Evolutionary conservation across 345 rosid species (phyloP).

Genomic region (Bretschneidera sinensis): DNA sequence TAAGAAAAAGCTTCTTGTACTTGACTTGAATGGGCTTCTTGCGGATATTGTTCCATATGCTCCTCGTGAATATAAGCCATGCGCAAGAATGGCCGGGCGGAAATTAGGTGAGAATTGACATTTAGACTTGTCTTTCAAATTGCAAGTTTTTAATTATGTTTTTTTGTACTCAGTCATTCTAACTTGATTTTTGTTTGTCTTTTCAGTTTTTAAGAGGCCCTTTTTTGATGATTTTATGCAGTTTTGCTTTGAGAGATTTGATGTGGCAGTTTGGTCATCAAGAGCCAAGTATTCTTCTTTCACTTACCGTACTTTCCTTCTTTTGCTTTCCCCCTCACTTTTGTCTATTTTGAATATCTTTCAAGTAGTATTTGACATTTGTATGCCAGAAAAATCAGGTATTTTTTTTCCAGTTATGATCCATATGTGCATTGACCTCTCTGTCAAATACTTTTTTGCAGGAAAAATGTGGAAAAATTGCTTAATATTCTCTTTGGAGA

Average conservation of each 20-base stretch:
- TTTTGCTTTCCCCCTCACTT: neutral
- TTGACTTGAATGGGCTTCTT: conserved; percentile 86
- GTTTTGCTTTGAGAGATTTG: conserved; percentile 79
- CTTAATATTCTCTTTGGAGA: conserved; percentile 34
- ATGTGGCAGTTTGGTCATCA: conserved; percentile 89
- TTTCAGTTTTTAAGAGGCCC: conserved; percentile 75
- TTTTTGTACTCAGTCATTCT: conserved; percentile 2
- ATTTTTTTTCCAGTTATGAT: neutral
- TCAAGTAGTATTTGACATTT: neutral
- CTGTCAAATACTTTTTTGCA: conserved; percentile 22
- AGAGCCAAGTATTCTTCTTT: conserved; percentile 46
- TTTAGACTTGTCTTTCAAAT: neutral
- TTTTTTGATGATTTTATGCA: conserved; percentile 52
- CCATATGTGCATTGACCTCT: neutral
- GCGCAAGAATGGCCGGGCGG: conserved; percentile 33
- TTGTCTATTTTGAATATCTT: conserved; percentile 3
- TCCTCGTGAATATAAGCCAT: conserved; percentile 29
- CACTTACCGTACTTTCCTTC: conserved; percentile 5
- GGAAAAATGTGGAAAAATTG: conserved; percentile 38
- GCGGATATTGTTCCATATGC: conserved; percentile 41
- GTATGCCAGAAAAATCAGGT: neutral
- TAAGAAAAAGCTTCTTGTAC: conserved; percentile 63
- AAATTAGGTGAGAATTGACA: conserved; percentile 63
- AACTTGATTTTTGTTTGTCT: conserved; percentile 9
- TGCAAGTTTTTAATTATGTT: conserved; percentile 2